A percentile compares a stretch with the other conserved stretches of the same genome.
These are phyloP conservation scores for Oryza rufipogon DNA, from an alignment of 176 grass and related monocot genomes.

Conservation along the genomic window DNA sequence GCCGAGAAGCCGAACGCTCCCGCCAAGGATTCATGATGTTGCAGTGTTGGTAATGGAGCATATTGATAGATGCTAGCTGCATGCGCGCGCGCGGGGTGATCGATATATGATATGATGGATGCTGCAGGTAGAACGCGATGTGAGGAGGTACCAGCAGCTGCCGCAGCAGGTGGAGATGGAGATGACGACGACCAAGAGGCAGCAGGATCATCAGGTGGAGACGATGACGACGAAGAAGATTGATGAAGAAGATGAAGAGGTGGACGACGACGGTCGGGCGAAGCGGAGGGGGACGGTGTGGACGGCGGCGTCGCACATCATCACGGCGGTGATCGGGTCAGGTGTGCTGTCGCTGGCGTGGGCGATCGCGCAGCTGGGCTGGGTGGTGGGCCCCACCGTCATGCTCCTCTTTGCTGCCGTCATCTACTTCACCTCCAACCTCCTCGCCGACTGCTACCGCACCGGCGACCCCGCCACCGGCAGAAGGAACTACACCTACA, in stretches of 20 bases:
- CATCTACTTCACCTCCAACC: constrained; percentile 55
- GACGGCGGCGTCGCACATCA: constrained; percentile 71
- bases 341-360: constrained; percentile 61
- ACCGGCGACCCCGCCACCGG: constrained; percentile 51
- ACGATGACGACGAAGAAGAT: no score
- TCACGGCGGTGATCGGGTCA: constrained; percentile 64
- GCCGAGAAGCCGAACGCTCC: constrained; percentile 70
- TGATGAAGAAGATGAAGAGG: not conserved
- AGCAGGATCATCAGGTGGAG: no score
- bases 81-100: no score
- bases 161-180: no score
- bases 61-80: no score
- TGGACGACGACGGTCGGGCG: constrained; percentile 55
- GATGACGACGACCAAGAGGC: no score
- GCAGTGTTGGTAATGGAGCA: constrained; percentile 12
- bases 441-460: constrained; percentile 58
- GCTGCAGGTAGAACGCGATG: constrained; percentile 30
- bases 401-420: constrained; percentile 62
- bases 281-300: constrained; percentile 58
- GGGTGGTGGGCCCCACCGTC: constrained; percentile 51
- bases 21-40: constrained; percentile 61
- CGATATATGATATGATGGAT: no score
- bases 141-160: constrained; percentile 43
- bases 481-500: constrained; percentile 67
- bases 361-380: constrained; percentile 59